Conservation (phyloP, 768 basidiomycete genomes). For the Xanthoconium purpureum region DNA sequence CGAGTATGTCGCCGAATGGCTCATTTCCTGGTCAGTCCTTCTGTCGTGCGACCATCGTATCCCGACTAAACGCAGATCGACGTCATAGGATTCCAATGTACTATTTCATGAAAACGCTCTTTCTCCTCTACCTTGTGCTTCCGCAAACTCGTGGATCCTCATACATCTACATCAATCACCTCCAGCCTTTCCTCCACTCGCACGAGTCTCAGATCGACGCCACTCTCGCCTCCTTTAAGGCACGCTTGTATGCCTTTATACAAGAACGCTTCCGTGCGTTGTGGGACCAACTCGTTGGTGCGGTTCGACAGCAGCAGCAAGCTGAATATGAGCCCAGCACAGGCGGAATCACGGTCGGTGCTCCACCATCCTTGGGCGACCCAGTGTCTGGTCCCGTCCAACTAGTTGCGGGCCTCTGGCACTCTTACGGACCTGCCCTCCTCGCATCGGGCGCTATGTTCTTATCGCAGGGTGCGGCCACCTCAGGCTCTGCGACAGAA, state of each 20-base stretch:
- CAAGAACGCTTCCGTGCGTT: slow-evolving; percentile 59
- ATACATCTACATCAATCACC: slow-evolving; percentile 74
- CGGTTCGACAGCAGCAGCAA: slow-evolving; percentile 44
- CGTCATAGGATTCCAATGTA: slow-evolving; percentile 83
- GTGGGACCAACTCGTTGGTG: slow-evolving; percentile 61
- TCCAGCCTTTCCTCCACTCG: slow-evolving; percentile 77
- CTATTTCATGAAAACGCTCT: slow-evolving; percentile 72
- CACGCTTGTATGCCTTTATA: slow-evolving; percentile 56
- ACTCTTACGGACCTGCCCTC: slow-evolving; percentile 71
- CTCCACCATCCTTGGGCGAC: slow-evolving; percentile 47
- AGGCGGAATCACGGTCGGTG: slow-evolving; percentile 25
- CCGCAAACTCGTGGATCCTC: slow-evolving; percentile 89
- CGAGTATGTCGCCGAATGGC: slow-evolving; percentile 85
- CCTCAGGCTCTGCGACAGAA: slow-evolving; percentile 33
- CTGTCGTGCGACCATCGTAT: slow-evolving; percentile 6
- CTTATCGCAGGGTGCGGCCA: slow-evolving; percentile 49
- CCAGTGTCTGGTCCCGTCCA: slow-evolving; percentile 64
- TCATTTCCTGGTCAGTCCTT: slow-evolving; percentile 71
- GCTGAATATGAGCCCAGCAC: slow-evolving; percentile 16
- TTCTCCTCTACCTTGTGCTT: slow-evolving; percentile 86
- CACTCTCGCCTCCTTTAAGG: slow-evolving; percentile 63
- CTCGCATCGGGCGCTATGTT: slow-evolving; percentile 66
- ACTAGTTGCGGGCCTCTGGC: slow-evolving; percentile 67
- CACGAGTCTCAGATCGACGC: slow-evolving; percentile 87
- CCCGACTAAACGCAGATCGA: slow-evolving; percentile 9